Evolutionary conservation across 192 early-diverging fungal genomes (phyloP).

Genomic region (Coemansia sp.): DNA sequence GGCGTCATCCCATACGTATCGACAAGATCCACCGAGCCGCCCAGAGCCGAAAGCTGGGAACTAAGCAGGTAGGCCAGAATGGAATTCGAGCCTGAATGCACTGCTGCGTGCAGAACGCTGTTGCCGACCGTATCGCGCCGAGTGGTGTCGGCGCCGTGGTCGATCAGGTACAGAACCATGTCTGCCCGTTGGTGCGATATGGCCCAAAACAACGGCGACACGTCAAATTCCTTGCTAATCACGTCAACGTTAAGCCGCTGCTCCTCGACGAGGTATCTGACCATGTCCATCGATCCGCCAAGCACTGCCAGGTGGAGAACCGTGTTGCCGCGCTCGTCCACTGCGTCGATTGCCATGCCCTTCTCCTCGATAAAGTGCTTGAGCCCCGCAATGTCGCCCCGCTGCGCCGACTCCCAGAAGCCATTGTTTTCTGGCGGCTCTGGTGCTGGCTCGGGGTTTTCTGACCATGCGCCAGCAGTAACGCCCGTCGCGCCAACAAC

Average conservation of each 20-base stretch:
- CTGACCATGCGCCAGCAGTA: slow-evolving; percentile 6
- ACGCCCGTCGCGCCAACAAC: slow-evolving; percentile 18
- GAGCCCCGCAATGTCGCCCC: slow-evolving; percentile 59
- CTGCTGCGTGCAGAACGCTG: slow-evolving; percentile 83
- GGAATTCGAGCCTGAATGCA: slow-evolving; percentile 77
- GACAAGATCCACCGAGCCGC: slow-evolving; percentile 51
- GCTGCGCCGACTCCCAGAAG: slow-evolving; percentile 60
- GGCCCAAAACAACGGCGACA: slow-evolving; percentile 94
- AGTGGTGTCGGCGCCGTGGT: slow-evolving; percentile 71
- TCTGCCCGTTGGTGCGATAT: slow-evolving; percentile 68
- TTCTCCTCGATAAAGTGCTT: slow-evolving; percentile 57
- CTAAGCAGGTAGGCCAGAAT: slow-evolving; percentile 71
- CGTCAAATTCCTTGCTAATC: slow-evolving; percentile 69
- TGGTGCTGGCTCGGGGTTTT: neutral
- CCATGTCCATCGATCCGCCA: slow-evolving; percentile 65
- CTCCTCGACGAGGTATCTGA: slow-evolving; percentile 72
- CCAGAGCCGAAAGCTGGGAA: slow-evolving; percentile 62
- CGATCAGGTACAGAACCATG: slow-evolving; percentile 67
- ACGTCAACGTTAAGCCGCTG: slow-evolving; percentile 68
- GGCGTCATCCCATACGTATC: slow-evolving; percentile 81
- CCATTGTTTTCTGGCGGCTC: neutral
- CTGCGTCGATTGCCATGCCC: slow-evolving; percentile 46
- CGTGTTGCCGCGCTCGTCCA: slow-evolving; percentile 67
- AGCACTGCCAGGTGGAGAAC: slow-evolving; percentile 86
- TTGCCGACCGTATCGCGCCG: slow-evolving; percentile 81